phyloP scores from a whole-genome alignment of 208 protist genomes.

The Borovskyia barvae region DNA sequence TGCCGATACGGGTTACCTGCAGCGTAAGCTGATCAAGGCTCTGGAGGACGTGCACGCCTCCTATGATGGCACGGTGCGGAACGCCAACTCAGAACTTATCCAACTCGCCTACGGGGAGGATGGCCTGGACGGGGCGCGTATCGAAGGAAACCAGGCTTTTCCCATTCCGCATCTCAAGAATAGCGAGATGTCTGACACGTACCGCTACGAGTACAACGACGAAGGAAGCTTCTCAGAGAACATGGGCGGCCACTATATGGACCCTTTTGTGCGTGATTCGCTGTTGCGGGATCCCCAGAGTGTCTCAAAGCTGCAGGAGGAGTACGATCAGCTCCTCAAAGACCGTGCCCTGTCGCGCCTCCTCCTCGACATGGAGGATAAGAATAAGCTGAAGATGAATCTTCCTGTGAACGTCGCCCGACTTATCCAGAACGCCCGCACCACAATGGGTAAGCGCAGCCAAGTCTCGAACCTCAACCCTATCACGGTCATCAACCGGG shows the following conservation, averaged over 20 bases:
- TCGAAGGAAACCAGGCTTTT: conserved; percentile 92
- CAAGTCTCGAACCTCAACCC: conserved; percentile 93
- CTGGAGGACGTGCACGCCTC: conserved; percentile 98
- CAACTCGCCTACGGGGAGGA: conserved; percentile 99
- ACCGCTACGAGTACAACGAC: conserved; percentile 78
- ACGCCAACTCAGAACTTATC: conserved; percentile 93
- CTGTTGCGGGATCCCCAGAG: conserved; percentile 74
- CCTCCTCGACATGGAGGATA: conserved; percentile 65
- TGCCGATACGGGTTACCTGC: conserved; percentile 96
- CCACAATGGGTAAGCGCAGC: conserved; percentile 87
- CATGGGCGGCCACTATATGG: conserved; percentile 83
- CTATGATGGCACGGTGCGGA: conserved; percentile 98
- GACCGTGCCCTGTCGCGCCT: conserved; percentile 80
- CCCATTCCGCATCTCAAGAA: conserved; percentile 61
- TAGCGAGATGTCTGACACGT: conserved; percentile 62
- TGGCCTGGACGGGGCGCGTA: conserved; percentile 94
- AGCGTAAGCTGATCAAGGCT: conserved; percentile 96
- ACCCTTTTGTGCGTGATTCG: conserved; percentile 82
- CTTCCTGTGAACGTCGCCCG: conserved; percentile 94
- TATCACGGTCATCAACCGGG: conserved; percentile 73
- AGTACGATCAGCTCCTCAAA: conserved; percentile 88
- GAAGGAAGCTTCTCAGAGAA: conserved; percentile 71
- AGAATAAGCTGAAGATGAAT: conserved; percentile 69
- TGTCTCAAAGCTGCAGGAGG: conserved; percentile 76
- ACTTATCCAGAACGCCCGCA: conserved; percentile 96